Percentiles rank a stretch among this genome's conserved stretches.
These are phyloP conservation scores for Metschnikowia gelsemii DNA, from an alignment of 805 yeast species.

Conservation along the genomic window DNA sequence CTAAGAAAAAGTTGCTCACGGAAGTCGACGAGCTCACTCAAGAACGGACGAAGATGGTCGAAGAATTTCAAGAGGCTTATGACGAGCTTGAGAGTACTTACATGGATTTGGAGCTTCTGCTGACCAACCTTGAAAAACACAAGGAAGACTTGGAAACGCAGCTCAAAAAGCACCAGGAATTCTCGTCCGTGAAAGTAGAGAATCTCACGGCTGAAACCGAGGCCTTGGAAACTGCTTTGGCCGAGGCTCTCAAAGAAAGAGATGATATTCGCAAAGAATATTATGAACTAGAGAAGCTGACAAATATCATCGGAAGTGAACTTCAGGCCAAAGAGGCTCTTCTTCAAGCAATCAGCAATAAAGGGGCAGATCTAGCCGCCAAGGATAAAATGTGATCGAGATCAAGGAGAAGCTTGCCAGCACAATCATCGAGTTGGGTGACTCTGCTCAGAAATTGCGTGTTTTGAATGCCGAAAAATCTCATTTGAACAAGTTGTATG, in stretches of 20 bases:
- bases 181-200: conserved; percentile 7
- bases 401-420: conserved; percentile 19
- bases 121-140: conserved; percentile 15
- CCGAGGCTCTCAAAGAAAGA: conserved; percentile 9
- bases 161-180: conserved; percentile 12
- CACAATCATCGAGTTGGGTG: conserved; percentile 19
- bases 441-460: conserved; percentile 17
- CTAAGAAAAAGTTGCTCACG: conserved; percentile 23
- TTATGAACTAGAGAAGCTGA: conserved; percentile 18
- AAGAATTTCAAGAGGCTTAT: conserved; percentile 23
- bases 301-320: conserved; percentile 18
- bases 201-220: conserved; percentile 14
- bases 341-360: conserved; percentile 19
- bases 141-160: conserved; percentile 17
- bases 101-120: conserved; percentile 18
- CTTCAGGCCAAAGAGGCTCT: conserved; percentile 21
- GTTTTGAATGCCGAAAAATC: conserved; percentile 13
- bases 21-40: conserved; percentile 25
- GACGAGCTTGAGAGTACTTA: conserved; percentile 19
- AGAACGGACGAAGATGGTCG: conserved; percentile 22
- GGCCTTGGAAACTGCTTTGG: conserved; percentile 7
- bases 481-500: conserved; percentile 9
- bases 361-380: conserved; percentile 20
- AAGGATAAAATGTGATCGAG: conserved; percentile 20
- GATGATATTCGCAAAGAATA: conserved; percentile 16